Evolutionary conservation across 1,139 yeast genomes (phyloP), one percentile per base, ranked within the genome.

Genomic region (Debaryomyces sp.): DNA sequence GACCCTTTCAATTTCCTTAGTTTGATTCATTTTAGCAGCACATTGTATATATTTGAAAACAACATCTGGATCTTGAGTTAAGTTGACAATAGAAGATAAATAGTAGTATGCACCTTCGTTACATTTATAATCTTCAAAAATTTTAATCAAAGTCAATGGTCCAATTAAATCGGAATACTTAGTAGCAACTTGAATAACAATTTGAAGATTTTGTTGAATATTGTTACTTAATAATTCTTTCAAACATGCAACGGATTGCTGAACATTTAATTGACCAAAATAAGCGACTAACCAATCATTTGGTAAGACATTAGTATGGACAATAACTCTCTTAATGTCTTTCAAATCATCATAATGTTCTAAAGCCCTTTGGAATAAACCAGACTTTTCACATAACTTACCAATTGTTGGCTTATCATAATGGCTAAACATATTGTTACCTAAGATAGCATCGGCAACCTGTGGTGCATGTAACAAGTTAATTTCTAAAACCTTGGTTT

Each of bases 391-490:
- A 71, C 97, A 85, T 56, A 95, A 80, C 54, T 86, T 82, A 29
- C 98, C 99, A 66, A 94, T 86, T 39, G 95, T 85, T 59, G 96
- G 92, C 61, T 90, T 89, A 70, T 94, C 99, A 69, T 90, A 94
- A 65, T 92, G 97, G 56, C 94, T 85, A 73, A 95, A 95, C 91
- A 94, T 92, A 54, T 87, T 86, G 70, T 94, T 94, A 52, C 98
- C 97, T 63, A 94, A 80, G 57, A 94, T 95, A 17, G 99, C 99
- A 72, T 95, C 99, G 39, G 99, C 99, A 49, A 95, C 99, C 78
- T 95, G 99, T 45, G 99, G 99, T 9, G 99, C 99, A 66, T 92
- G 96, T 66, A 89, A 71, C 66, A 95, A 78, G 69, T 95, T 95
- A 58, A 89, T 91, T 71, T 95, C 99, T 60, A 95, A 81, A 47